Base-by-base conservation (phyloP, 225 moss, liverwort and hornwort species). In the Takakia lepidozioides region DNA sequence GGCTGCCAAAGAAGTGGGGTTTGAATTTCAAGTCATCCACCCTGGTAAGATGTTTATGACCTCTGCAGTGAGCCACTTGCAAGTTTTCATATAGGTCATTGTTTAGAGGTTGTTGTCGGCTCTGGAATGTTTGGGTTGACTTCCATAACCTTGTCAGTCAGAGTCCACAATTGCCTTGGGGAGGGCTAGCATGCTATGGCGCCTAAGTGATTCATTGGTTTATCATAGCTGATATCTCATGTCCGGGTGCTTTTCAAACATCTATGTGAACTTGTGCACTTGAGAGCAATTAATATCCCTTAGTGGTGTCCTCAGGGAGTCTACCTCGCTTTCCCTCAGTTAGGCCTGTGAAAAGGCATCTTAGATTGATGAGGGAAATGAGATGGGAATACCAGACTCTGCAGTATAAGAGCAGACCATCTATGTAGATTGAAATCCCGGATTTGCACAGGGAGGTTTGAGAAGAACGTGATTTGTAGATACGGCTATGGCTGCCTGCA, bases 1-100 rank as follows among this genome's bases (percentile, higher is more conserved):
- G 58, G 85, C 91, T 58, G 98, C 87, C 26, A 83, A 81, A 60
- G 69, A 81, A 48, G 83, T 83, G 47, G 83, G 93, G 39, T 93
- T 93, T 55, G 76, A 72, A 46, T 68, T 78, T 52, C 63, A 70
- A 25, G 63, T 60, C 30, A 61, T 82, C 25, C 43, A 43, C 16
- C 64, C 69, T 45, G 57, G 81, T 70, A 54, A 62, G 55, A 51
- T 7, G 16, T 28, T 37, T 25, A 24, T 19, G 8, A 10, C 3
- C 16, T 29, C 10, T 35, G 28, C 27, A 27, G n/a, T 52, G 28
- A 16, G 27, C 4, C 20, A 28, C 46, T 26, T 6, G n/a, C 1
- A 14, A 14, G 15, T 27, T 29, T 39, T 51, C 14, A 6, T 11
- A 20, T 60, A 17, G 0, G 23, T 3, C 1, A 27, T 17, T 25